phyloP scores from a whole-genome alignment of 2,329 filamentous ascomycete genomes.

The Sporothrix dimorphospora region DNA sequence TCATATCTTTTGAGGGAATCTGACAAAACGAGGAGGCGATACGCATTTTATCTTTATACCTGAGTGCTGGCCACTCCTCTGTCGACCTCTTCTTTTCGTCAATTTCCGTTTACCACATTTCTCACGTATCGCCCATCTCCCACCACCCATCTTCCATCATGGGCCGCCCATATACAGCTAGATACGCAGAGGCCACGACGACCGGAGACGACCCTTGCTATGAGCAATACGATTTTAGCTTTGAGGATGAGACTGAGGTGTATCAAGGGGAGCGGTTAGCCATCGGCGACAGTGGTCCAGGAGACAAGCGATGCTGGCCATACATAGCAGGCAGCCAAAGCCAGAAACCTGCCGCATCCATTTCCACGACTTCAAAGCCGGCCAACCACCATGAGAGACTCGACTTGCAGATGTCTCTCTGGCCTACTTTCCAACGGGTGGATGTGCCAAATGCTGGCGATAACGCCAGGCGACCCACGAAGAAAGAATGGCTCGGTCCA shows the following conservation, averaged over 20 bases:
- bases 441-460: neutral
- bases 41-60: no score
- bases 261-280: neutral
- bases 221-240: neutral
- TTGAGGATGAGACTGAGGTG: neutral
- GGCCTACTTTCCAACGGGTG: conserved; percentile 20
- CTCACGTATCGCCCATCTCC: neutral
- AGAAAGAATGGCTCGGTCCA: neutral
- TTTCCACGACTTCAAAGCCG: neutral
- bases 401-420: conserved; percentile 21
- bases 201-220: no score
- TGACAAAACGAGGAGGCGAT: neutral
- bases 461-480: neutral
- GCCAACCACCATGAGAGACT: neutral
- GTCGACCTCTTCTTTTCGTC: neutral
- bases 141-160: neutral
- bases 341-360: neutral
- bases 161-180: neutral
- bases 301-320: neutral
- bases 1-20: neutral
- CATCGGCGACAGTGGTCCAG: neutral
- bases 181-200: neutral
- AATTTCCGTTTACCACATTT: no score
- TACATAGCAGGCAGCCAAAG: neutral
- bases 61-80: neutral